Conservation (phyloP, 768 basidiomycete species). For the Pseudohyphozyma bogoriensis region DNA sequence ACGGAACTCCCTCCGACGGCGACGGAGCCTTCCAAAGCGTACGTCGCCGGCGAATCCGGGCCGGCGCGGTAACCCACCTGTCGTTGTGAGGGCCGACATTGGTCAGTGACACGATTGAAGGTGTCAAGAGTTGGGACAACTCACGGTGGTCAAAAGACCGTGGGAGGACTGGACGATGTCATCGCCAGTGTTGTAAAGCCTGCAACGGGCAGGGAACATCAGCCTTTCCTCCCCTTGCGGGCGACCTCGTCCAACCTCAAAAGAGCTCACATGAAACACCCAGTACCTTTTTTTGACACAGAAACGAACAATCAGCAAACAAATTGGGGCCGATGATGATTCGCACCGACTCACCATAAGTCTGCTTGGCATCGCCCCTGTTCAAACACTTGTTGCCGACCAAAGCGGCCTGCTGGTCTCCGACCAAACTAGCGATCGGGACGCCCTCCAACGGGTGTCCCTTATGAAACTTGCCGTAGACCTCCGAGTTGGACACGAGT, state of each 20-base stretch:
- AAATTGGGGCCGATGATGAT: too few species aligned
- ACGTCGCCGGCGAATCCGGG: constrained; percentile 63
- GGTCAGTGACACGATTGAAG: too few species aligned
- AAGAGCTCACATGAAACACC: constrained; percentile 59
- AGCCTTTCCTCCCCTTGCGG: background rate
- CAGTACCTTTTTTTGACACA: constrained; percentile 55
- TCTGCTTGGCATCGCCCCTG: constrained; percentile 92
- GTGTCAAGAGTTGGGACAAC: constrained; percentile 33
- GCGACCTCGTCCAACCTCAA: background rate
- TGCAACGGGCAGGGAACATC: background rate
- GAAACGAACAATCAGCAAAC: background rate
- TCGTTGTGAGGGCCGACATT: too few species aligned
- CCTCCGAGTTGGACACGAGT: constrained; percentile 82
- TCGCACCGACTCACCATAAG: constrained; percentile 62
- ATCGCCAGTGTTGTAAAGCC: constrained; percentile 78
- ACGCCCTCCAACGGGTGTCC: constrained; percentile 47
- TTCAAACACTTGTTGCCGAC: constrained; percentile 89
- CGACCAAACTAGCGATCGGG: constrained; percentile 82
- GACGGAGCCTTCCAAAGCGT: constrained; percentile 90
- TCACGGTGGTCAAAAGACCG: constrained; percentile 78
- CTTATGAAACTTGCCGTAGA: constrained; percentile 62
- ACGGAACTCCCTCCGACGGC: constrained; percentile 91
- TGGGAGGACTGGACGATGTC: constrained; percentile 76
- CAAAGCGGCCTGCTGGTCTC: constrained; percentile 96
- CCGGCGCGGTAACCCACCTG: constrained; percentile 87